phyloP scores from a whole-genome alignment of 305 asterid genomes.

The Ilex paraguariensis region DNA sequence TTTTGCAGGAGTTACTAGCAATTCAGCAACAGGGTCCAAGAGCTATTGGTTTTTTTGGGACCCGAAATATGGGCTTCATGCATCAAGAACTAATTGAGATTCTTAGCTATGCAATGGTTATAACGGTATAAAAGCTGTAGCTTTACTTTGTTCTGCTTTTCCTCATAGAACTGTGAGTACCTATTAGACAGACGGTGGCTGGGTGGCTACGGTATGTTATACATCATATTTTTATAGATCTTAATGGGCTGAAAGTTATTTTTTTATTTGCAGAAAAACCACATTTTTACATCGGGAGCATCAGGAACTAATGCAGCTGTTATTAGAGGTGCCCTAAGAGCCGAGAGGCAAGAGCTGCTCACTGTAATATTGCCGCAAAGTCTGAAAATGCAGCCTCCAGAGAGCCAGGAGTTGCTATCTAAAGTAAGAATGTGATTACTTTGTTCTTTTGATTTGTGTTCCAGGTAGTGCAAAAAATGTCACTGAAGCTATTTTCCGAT shows the following conservation, averaged over 20 bases:
- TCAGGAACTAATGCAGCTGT: slow-evolving; percentile 99
- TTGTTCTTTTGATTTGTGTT: not conserved
- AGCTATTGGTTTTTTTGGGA: slow-evolving; percentile 91
- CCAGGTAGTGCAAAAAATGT: not conserved
- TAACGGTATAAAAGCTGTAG: slow-evolving; percentile 57
- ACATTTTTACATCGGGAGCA: slow-evolving; percentile 95
- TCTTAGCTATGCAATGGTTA: slow-evolving; percentile 95
- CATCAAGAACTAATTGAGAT: slow-evolving; percentile 98
- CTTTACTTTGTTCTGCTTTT: not conserved
- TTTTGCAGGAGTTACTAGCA: slow-evolving; percentile 82
- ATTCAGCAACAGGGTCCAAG: slow-evolving; percentile 99
- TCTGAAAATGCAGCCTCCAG: slow-evolving; percentile 79
- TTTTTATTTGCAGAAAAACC: slow-evolving; percentile 63
- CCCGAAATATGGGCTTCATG: slow-evolving; percentile 98
- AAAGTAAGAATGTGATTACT: slow-evolving; percentile 43
- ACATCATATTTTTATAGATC: not conserved
- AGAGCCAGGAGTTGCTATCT: slow-evolving; percentile 86
- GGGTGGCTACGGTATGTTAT: too few species aligned
- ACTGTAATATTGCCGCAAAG: slow-evolving; percentile 97
- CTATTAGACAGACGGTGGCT: too few species aligned
- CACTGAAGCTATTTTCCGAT: not conserved
- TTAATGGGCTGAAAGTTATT: not conserved
- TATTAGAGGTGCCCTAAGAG: slow-evolving; percentile 98
- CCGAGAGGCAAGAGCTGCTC: slow-evolving; percentile 87
- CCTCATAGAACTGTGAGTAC: not conserved